Base-by-base conservation (phyloP, 2,329 filamentous ascomycete genomes). In the Diplodia seriata region DNA sequence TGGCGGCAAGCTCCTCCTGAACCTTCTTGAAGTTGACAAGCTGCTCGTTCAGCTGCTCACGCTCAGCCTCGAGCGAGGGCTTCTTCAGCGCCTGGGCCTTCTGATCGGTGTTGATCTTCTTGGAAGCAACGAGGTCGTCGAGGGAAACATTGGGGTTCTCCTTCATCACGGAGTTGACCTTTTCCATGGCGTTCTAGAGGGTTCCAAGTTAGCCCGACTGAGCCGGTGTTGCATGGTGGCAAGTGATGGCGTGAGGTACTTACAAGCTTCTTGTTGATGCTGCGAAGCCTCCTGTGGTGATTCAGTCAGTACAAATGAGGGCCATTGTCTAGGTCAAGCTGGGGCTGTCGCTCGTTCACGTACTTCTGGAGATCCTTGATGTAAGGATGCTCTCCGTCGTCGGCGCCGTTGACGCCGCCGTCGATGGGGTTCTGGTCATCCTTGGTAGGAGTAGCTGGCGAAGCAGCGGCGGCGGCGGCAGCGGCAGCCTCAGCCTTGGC, bases 221-320 rank as follows among this genome's bases (percentile, higher is more conserved):
- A 18, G 53, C 31, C 29, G 65, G 67, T n/a, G 36, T 40, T 29
- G 33, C 8, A 7, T 26, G 8, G 20, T 20, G 18, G 20, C 5
- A 68, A 9, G 56, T n/a, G 23, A 36, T 53, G 40, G 29, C n/a
- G 40, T 51, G 53, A 59, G 6, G 20, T 33, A 84, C 91, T 83
- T 82, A 97, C 92, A 75, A 98, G 89, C 83, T 97, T 97, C 87
- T 97, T 98, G 84, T 89, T 91, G 76, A 95, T 83, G 80, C 95
- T 97, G 76, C 94, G 93, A 74, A 97, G 91, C 80, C 88, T 93
- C 85, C 93, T 97, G 69, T 51, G 29, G 36, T 11, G 9, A 20
- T 6, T 18, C 14, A n/a, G 15, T 68, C 12, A 68, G 40, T 29
- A 26, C 29, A 23, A 6, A 31, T 11, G 36, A 38, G 8, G 11